These are phyloP conservation scores for Candida broadrunensis DNA, from an alignment of 805 yeast genomes.

Conservation along the genomic window DNA sequence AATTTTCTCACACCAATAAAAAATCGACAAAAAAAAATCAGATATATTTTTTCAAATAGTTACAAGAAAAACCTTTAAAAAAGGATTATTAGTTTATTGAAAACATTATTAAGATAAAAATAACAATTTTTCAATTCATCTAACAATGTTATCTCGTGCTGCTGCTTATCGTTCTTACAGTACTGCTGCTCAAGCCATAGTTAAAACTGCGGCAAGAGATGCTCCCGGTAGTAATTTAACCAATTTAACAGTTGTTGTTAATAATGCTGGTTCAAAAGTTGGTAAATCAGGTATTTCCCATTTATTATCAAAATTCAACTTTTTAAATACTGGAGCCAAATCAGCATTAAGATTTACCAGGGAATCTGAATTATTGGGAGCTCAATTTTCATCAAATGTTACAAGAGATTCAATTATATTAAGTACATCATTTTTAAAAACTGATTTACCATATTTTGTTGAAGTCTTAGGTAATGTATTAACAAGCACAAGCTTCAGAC, in stretches of 20 bases:
- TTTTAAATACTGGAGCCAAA: conserved; percentile 75
- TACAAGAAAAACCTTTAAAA: no score
- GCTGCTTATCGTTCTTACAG: conserved; percentile 39
- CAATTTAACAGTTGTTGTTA: conserved; percentile 71
- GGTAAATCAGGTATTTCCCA: conserved; percentile 81
- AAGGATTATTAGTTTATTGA: no score
- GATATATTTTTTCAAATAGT: background rate
- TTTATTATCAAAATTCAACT: conserved; percentile 77
- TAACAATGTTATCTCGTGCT: conserved; percentile 41
- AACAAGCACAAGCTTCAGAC: conserved; percentile 68
- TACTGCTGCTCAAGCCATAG: conserved; percentile 38
- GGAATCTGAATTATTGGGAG: conserved; percentile 93
- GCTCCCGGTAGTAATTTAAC: conserved; percentile 55
- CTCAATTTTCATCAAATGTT: conserved; percentile 62
- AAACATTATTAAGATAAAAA: no score
- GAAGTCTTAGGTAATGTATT: conserved; percentile 76
- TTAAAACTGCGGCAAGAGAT: conserved; percentile 49
- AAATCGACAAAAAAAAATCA: background rate
- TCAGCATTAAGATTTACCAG: conserved; percentile 91
- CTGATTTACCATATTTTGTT: conserved; percentile 89
- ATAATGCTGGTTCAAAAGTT: conserved; percentile 79
- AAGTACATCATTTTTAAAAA: conserved; percentile 77
- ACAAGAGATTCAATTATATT: conserved; percentile 84
- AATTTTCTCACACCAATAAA: background rate
- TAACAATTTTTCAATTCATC: no score